Conservation (phyloP, 768 basidiomycete species). For the Podaxis sp. region DNA sequence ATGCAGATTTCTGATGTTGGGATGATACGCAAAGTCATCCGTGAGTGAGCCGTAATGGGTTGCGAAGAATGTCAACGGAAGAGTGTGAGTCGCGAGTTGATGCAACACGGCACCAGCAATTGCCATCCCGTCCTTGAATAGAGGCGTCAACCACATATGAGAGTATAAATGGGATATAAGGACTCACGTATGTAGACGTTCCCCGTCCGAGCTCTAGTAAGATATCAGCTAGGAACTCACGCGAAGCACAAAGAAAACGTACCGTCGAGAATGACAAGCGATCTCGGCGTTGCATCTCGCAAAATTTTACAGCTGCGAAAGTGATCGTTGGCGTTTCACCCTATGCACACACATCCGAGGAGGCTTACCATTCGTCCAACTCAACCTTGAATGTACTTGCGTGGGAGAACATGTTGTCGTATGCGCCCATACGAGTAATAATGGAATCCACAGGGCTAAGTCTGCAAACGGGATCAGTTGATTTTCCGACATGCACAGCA, state of each 20-base stretch:
- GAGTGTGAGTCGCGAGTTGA: slow-evolving; percentile 87
- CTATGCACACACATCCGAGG: not conserved
- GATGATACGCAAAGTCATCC: slow-evolving; percentile 89
- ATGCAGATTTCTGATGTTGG: slow-evolving; percentile 91
- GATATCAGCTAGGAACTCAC: slow-evolving; percentile 8
- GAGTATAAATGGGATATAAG: not conserved
- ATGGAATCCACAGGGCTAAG: slow-evolving; percentile 89
- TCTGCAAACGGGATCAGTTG: slow-evolving; percentile 29
- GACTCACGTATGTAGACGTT: slow-evolving; percentile 82
- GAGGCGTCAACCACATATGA: not conserved
- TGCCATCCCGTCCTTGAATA: slow-evolving; percentile 88
- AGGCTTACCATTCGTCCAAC: slow-evolving; percentile 84
- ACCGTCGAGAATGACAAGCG: slow-evolving; percentile 95
- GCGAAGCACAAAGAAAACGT: slow-evolving; percentile 18
- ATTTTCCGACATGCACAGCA: not conserved
- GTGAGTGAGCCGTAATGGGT: slow-evolving; percentile 97
- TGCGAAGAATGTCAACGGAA: slow-evolving; percentile 93
- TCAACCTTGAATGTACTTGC: slow-evolving; percentile 98
- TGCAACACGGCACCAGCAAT: slow-evolving; percentile 96
- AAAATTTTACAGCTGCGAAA: slow-evolving; percentile 80
- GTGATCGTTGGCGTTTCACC: not conserved
- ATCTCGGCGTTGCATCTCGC: slow-evolving; percentile 89
- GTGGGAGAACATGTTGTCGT: slow-evolving; percentile 95
- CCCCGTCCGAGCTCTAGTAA: slow-evolving; percentile 84
- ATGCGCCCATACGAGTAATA: slow-evolving; percentile 96